These are phyloP conservation scores for Diplodia seriata DNA, from an alignment of 2,329 filamentous ascomycete species.

Conservation along the genomic window DNA sequence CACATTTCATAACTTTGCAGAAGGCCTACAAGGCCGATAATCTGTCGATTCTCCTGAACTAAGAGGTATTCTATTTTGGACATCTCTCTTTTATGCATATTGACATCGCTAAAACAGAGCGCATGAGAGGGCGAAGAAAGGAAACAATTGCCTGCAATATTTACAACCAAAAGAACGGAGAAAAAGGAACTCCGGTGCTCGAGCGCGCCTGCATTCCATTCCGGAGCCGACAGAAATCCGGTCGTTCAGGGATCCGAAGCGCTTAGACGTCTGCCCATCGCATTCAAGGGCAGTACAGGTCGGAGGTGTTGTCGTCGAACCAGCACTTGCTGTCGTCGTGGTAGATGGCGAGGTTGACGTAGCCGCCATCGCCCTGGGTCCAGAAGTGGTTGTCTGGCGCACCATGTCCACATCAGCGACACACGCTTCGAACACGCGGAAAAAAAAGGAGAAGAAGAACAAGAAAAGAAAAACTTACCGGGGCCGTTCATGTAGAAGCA, in stretches of 20 bases:
- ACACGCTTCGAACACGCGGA: too few relatives aligned
- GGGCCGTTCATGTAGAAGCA: constrained; percentile 32
- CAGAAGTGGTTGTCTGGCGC: constrained; percentile 33
- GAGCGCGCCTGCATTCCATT: not conserved
- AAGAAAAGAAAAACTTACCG: not conserved
- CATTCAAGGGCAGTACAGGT: constrained; percentile 30
- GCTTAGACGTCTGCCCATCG: too few relatives aligned
- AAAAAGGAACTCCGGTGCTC: not conserved
- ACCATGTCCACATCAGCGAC: too few relatives aligned
- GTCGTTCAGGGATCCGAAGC: too few relatives aligned
- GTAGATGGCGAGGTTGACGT: constrained; percentile 32
- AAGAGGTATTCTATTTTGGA: not conserved
- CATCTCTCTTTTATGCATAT: not conserved
- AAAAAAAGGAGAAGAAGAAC: too few relatives aligned
- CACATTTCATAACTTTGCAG: not conserved
- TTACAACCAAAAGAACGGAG: not conserved
- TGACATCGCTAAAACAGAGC: not conserved
- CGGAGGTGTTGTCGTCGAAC: constrained; percentile 22
- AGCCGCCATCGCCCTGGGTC: constrained; percentile 29
- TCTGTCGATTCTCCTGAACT: not conserved
- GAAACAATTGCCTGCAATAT: not conserved
- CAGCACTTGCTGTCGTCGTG: constrained; percentile 27
- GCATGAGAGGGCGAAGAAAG: not conserved
- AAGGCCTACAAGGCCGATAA: not conserved
- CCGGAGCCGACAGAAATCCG: not conserved